These are phyloP conservation scores for Osmozyma mogii DNA, from an alignment of 805 yeast species.

Conservation along the genomic window DNA sequence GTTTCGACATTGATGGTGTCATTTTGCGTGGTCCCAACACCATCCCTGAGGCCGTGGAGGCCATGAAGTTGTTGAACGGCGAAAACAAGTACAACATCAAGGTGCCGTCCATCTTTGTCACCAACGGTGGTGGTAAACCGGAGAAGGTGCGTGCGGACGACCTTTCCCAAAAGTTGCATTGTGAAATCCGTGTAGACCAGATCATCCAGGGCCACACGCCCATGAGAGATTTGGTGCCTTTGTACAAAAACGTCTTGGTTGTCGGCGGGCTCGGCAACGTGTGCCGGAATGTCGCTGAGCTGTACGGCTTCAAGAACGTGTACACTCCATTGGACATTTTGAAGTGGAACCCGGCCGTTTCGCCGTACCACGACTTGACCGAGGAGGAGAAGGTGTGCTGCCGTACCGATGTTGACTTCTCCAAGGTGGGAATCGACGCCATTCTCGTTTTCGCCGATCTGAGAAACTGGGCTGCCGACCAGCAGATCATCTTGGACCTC, in stretches of 20 bases:
- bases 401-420: slow-evolving; percentile 49
- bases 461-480: slow-evolving; percentile 89
- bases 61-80: slow-evolving; percentile 67
- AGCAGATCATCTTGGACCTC: slow-evolving; percentile 79
- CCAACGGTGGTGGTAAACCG: slow-evolving; percentile 89
- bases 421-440: slow-evolving; percentile 64
- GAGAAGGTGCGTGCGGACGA: slow-evolving; percentile 70
- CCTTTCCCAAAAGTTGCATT: slow-evolving; percentile 50
- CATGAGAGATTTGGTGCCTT: slow-evolving; percentile 70
- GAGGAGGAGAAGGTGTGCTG: slow-evolving; percentile 59
- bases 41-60: slow-evolving; percentile 71
- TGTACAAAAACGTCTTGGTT: slow-evolving; percentile 67
- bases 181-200: slow-evolving; percentile 63
- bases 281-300: slow-evolving; percentile 75
- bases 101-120: slow-evolving; percentile 78
- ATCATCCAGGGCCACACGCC: slow-evolving; percentile 93
- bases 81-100: slow-evolving; percentile 67
- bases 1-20: slow-evolving; percentile 91
- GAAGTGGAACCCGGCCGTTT: slow-evolving; percentile 80
- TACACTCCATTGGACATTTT: slow-evolving; percentile 75
- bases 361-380: slow-evolving; percentile 74
- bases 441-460: slow-evolving; percentile 87
- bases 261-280: slow-evolving; percentile 86
- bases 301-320: slow-evolving; percentile 78
- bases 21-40: slow-evolving; percentile 78